phyloP scores from a whole-genome alignment of 1,139 yeast species.

The Pichia sp. region DNA sequence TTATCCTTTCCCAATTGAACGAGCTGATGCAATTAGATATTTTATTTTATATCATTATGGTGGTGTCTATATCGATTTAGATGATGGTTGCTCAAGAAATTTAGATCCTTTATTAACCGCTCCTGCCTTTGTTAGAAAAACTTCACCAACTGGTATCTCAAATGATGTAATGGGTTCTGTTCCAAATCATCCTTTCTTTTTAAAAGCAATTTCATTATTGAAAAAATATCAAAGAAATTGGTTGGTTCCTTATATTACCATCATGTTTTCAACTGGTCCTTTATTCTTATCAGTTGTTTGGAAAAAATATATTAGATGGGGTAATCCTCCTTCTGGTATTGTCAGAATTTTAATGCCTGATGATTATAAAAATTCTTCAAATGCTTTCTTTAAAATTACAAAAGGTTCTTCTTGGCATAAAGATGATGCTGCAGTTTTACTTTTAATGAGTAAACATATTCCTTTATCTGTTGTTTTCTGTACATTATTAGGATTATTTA shows the following conservation, averaged over 20 bases:
- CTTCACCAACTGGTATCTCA: constrained; percentile 86
- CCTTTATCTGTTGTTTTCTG: constrained; percentile 65
- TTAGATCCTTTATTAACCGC: constrained; percentile 75
- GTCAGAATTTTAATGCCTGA: constrained; percentile 67
- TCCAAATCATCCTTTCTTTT: constrained; percentile 81
- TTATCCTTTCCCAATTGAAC: constrained; percentile 74
- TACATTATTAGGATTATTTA: constrained; percentile 47
- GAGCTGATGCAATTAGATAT: constrained; percentile 92
- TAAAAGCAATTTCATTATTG: constrained; percentile 60
- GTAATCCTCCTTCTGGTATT: constrained; percentile 54
- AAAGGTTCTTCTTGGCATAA: constrained; percentile 87
- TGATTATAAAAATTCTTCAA: constrained; percentile 52
- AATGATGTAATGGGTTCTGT: constrained; percentile 91
- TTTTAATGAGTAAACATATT: constrained; percentile 64
- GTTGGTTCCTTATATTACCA: constrained; percentile 81
- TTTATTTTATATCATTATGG: constrained; percentile 80
- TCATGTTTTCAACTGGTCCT: constrained; percentile 94
- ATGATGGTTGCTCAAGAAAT: constrained; percentile 75
- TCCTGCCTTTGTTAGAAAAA: constrained; percentile 83
- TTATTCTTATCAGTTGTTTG: constrained; percentile 77
- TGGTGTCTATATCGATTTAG: constrained; percentile 85
- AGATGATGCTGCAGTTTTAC: constrained; percentile 74
- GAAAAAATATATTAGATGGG: constrained; percentile 83
- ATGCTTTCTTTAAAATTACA: constrained; percentile 65
- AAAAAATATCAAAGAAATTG: constrained; percentile 62